Evolutionary conservation across 2,329 filamentous ascomycete genomes (phyloP), one percentile per base, ranked within the genome.

Genomic region (Colletotrichum salicis): DNA sequence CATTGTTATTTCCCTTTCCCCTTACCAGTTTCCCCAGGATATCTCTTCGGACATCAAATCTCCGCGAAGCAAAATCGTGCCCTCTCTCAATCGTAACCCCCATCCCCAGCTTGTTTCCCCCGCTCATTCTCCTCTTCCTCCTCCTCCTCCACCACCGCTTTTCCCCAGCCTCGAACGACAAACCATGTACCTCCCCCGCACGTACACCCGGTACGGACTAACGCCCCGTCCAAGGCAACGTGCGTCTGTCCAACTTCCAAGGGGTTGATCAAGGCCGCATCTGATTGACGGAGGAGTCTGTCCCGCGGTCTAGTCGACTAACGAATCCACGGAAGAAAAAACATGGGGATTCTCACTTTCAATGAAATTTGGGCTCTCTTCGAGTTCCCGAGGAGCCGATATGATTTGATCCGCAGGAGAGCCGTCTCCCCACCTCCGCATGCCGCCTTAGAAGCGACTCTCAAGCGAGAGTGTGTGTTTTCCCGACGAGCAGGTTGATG

Each of bases 241-340:
- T 33, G 29, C 31, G 13, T 35, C 11, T 24, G 19, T 51, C 27
- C 27, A 29, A 29, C 29, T 27, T n/a, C 15, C 11, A 54, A 12
- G 31, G 33, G 7, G 1, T 55, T 15, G n/a, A 61, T 31, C 61
- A 29, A 55, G 52, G 51, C 51, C 24, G 61, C 13, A 64, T 56
- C 61, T 31, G 51, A 56, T 31, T 41, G 15, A 45, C 61, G 61
- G 61, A 56, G 33, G 31, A 41, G 35, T 22, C 51, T 64, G 51
- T 11, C 51, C 61, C 61, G 61, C 56, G 19, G 33, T 6, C 51
- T 29, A 29, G 22, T 19, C 41, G 41, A 45, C 19, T 8, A n/a
- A 15, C 41, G 19, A 48, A 11, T 11, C 7, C 19, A 48, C 19
- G 41, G 19, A 48, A 48, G 41, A 11, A 48, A 22, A n/a, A 48